A percentile compares a stretch with the other conserved stretches of the same genome.
These are phyloP conservation scores for Russula dissimulans DNA, from an alignment of 768 basidiomycete genomes.

Conservation along the genomic window DNA sequence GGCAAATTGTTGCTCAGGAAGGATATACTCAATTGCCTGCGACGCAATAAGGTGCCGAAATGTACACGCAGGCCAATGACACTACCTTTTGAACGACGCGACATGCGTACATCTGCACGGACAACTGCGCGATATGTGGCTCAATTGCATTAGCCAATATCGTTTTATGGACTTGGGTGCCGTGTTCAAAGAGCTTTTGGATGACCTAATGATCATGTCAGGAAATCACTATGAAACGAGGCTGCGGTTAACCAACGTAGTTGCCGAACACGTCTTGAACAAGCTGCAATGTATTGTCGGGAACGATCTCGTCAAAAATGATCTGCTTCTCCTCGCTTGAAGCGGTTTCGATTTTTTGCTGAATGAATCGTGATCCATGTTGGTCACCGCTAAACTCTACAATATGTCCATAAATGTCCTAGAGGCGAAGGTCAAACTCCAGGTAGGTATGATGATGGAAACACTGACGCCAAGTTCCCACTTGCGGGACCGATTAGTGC, in stretches of 20 bases:
- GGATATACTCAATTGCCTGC: conserved; percentile 76
- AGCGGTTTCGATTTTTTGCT: conserved; percentile 72
- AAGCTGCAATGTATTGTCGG: conserved; percentile 60
- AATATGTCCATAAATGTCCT: conserved; percentile 83
- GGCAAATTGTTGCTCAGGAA: conserved; percentile 64
- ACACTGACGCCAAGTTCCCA: conserved; percentile 63
- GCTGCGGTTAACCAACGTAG: conserved; percentile 49
- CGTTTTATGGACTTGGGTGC: conserved; percentile 65
- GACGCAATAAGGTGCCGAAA: conserved; percentile 15
- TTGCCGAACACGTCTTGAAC: conserved; percentile 95
- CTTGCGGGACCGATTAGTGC: conserved; percentile 62
- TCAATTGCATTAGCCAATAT: conserved; percentile 66
- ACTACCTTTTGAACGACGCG: conserved; percentile 87
- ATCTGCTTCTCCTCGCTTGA: conserved; percentile 68
- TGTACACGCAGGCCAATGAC: conserved; percentile 1
- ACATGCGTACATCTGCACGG: conserved; percentile 93
- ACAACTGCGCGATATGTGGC: conserved; percentile 63
- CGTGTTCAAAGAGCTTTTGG: conserved; percentile 88
- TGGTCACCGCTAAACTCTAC: conserved; percentile 93
- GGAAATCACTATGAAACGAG: background rate
- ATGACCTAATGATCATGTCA: conserved; percentile 50
- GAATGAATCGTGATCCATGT: conserved; percentile 97
- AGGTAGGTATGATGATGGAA: background rate
- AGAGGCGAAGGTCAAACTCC: background rate
- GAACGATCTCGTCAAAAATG: conserved; percentile 84